Conservation (phyloP, 306 rosid genomes). For the Cicer bijugum region DNA sequence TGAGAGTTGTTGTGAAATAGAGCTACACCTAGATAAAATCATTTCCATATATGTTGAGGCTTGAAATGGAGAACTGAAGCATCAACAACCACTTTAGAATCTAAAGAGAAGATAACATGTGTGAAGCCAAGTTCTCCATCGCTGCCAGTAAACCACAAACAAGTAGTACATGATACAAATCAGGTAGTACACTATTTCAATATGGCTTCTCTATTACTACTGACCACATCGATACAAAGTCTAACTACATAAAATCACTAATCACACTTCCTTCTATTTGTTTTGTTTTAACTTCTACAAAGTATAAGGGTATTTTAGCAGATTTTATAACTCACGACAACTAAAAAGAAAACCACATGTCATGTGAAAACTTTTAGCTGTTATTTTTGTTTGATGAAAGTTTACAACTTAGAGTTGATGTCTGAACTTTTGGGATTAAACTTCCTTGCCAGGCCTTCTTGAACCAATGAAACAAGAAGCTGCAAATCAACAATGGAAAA, state of each 20-base stretch:
- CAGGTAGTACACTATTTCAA: too few species aligned
- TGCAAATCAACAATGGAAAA: slow-evolving; percentile 40
- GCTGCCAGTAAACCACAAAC: too few species aligned
- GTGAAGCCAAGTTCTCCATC: too few species aligned
- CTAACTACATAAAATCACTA: neutral
- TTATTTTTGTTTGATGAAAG: slow-evolving; percentile 18
- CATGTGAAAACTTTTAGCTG: slow-evolving; percentile 16
- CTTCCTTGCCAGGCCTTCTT: slow-evolving; percentile 78
- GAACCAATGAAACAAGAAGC: slow-evolving; percentile 68
- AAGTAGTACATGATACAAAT: too few species aligned
- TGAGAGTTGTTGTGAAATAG: too few species aligned
- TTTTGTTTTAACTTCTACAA: neutral
- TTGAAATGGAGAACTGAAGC: too few species aligned
- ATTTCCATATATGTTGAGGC: too few species aligned
- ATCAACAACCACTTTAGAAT: too few species aligned
- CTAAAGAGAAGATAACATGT: too few species aligned
- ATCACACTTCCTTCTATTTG: neutral
- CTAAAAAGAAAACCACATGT: slow-evolving; percentile 14
- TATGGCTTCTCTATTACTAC: too few species aligned
- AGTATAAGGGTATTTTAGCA: neutral
- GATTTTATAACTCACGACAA: neutral
- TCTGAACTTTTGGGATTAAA: slow-evolving; percentile 40
- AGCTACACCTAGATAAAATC: too few species aligned
- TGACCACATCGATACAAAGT: neutral
- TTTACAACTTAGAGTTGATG: slow-evolving; percentile 66